Percentiles rank a stretch among this genome's conserved stretches.
Conservation (phyloP, 2,329 filamentous ascomycete species). For the Fusarium caatingaense region DNA sequence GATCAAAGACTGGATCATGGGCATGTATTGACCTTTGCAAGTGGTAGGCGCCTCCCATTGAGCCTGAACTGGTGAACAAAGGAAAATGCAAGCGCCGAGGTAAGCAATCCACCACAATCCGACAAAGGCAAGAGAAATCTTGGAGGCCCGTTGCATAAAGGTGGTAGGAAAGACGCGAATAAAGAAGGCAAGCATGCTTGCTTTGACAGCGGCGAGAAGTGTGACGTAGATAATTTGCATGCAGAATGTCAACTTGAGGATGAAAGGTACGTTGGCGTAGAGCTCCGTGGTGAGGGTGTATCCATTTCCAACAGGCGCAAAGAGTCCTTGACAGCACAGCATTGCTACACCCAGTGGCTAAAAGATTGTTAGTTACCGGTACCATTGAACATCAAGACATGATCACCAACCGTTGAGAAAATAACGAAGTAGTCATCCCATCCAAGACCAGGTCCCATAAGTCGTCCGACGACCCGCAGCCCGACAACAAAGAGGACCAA, state of each 20-base stretch:
- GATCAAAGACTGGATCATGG: slow-evolving; percentile 53
- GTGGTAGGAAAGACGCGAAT: slow-evolving; percentile 45
- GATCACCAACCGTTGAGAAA: slow-evolving; percentile 39
- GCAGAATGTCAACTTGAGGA: slow-evolving; percentile 45
- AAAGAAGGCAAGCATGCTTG: slow-evolving; percentile 46
- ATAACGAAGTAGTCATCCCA: slow-evolving; percentile 50
- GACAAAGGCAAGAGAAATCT: slow-evolving; percentile 51
- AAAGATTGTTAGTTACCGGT: slow-evolving; percentile 9
- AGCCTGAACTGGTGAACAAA: slow-evolving; percentile 58
- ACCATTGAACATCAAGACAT: neutral
- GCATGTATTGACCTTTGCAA: slow-evolving; percentile 50
- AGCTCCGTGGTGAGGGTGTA: slow-evolving; percentile 42
- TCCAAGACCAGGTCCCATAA: slow-evolving; percentile 49
- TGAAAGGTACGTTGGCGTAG: slow-evolving; percentile 41
- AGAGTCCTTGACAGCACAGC: slow-evolving; percentile 46
- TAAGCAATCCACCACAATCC: slow-evolving; percentile 57
- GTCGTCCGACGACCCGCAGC: slow-evolving; percentile 46
- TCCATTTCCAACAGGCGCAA: slow-evolving; percentile 44
- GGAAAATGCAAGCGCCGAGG: slow-evolving; percentile 56
- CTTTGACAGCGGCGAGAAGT: slow-evolving; percentile 43
- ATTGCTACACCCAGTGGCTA: slow-evolving; percentile 45
- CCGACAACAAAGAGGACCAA: slow-evolving; percentile 46
- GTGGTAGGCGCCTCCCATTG: slow-evolving; percentile 53
- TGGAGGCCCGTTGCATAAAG: slow-evolving; percentile 46
- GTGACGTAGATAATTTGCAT: slow-evolving; percentile 46